A percentile compares a stretch with the other conserved stretches of the same genome.
These are phyloP conservation scores for Elsinoe necatrix DNA, from an alignment of 2,329 filamentous ascomycete genomes.

Conservation along the genomic window DNA sequence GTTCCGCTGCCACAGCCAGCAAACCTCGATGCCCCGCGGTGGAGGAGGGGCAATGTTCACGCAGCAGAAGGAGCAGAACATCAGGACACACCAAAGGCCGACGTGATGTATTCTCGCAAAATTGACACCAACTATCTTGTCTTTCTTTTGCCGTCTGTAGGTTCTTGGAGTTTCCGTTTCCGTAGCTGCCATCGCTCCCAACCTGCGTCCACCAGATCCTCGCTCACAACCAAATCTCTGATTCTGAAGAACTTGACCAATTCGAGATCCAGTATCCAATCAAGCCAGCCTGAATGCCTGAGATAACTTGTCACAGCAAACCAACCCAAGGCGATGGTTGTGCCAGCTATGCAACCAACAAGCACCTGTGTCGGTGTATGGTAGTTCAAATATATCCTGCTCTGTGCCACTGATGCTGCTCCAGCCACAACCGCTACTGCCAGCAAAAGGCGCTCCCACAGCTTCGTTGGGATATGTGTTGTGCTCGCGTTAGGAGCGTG, in stretches of 20 bases:
- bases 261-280: conserved; percentile 61
- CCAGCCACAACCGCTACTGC: conserved; percentile 34
- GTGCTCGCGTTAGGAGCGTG: conserved; percentile 34
- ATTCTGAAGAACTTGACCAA: conserved; percentile 60
- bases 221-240: conserved; percentile 75
- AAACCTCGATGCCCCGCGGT: not conserved
- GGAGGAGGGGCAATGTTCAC: conserved; percentile 8
- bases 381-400: conserved; percentile 84
- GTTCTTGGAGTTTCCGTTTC: conserved; percentile 29
- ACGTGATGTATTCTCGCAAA: no score
- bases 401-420: conserved; percentile 57
- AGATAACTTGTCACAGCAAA: conserved; percentile 62
- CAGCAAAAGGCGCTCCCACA: conserved; percentile 52
- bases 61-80: no score
- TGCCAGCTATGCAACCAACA: conserved; percentile 66
- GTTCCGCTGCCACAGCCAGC: not conserved
- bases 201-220: conserved; percentile 82
- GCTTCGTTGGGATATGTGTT: conserved; percentile 49
- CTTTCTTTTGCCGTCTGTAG: conserved; percentile 18
- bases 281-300: conserved; percentile 59
- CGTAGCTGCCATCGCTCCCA: conserved; percentile 82
- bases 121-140: no score
- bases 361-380: conserved; percentile 82
- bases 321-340: conserved; percentile 65
- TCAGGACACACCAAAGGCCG: no score